Base-by-base conservation (phyloP, 2,329 filamentous ascomycete genomes). In the Verticillium isaacii region DNA sequence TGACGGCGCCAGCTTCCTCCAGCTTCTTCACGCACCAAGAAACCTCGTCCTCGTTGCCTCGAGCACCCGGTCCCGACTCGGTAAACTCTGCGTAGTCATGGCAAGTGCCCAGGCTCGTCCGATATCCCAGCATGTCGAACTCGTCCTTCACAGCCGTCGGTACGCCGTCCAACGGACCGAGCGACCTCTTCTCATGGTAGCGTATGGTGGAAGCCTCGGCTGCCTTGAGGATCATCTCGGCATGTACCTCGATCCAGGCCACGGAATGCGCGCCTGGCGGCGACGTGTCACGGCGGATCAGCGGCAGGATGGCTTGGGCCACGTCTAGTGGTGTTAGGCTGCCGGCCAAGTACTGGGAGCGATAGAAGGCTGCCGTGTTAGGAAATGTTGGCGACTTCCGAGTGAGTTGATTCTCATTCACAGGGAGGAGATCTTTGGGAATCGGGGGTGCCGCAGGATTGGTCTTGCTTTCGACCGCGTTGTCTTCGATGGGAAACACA, bases 91-190 rank as follows among this genome's bases (percentile, higher is more conserved):
- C 45, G 68, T 87, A 89, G 68, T 89, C 84, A 64, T 85, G 78
- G 37, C 78, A 78, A 11, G 85, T 86, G 8, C 88, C 89, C 52
- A 90, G 78, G 12, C 81, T 88, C 50, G 85, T 89, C 54, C 81
- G 80, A 72, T 94, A 93, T 1, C 90, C 91, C n/a, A 85, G 84
- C 29, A 94, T 75, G 70, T 92, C 87, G 58, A 90, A 85, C 71
- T 93, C 89, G 68, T 93, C 90, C 75, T 93, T 93, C 58, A 92
- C 83, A 0, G 85, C 88, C 5, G 92, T 84, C 0, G 90, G 90
- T 0, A 93, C 82, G 8, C 90, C 91, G 67, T 93, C 90, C 0
- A 93, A 77, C 0, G 85, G 80, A 0, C 89, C 84, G 3, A 91
- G 73, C 0, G 87, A 78, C 61, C 81, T 80, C 1, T 84, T 83